Evolutionary conservation across 139 green algal genomes (phyloP).

Genomic region (Pleodorina starrii): DNA sequence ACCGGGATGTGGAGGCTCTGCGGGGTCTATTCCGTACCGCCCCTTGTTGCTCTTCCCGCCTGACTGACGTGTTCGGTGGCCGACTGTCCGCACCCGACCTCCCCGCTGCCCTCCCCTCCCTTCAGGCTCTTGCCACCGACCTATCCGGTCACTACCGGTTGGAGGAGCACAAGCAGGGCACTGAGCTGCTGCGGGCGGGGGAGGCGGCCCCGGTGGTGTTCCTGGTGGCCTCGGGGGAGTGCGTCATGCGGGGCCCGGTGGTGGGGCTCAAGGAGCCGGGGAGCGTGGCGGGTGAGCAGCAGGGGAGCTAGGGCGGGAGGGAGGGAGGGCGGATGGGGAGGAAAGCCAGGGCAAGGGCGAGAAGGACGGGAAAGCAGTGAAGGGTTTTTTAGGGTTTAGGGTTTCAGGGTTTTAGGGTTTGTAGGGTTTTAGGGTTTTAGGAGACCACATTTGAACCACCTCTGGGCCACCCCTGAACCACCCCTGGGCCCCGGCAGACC

Average conservation of each 20-base stretch:
- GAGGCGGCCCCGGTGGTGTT: constrained; percentile 43
- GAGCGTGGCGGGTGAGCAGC: constrained; percentile 21
- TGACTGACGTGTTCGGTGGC: no score
- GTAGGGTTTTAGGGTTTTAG: no score
- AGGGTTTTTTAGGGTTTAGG: no score
- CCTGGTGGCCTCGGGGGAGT: constrained; percentile 32
- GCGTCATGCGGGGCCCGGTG: constrained; percentile 26
- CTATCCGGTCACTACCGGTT: constrained; percentile 19
- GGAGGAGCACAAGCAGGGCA: constrained; percentile 56
- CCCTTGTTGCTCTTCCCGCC: no score
- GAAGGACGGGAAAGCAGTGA: not conserved
- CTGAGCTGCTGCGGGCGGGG: constrained; percentile 50
- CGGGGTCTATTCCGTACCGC: no score
- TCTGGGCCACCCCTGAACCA: no score
- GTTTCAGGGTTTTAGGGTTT: no score
- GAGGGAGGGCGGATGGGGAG: not conserved
- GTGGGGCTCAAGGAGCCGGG: constrained; percentile 34
- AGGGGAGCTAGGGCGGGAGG: not conserved
- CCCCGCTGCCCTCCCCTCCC: no score
- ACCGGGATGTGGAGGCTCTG: no score
- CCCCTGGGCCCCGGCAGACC: not conserved
- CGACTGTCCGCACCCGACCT: no score
- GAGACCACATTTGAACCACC: no score
- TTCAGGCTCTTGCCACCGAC: constrained; percentile 17
- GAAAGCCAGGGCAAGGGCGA: not conserved